phyloP scores from a whole-genome alignment of 139 green algal genomes.

The Marvania coccoides region DNA sequence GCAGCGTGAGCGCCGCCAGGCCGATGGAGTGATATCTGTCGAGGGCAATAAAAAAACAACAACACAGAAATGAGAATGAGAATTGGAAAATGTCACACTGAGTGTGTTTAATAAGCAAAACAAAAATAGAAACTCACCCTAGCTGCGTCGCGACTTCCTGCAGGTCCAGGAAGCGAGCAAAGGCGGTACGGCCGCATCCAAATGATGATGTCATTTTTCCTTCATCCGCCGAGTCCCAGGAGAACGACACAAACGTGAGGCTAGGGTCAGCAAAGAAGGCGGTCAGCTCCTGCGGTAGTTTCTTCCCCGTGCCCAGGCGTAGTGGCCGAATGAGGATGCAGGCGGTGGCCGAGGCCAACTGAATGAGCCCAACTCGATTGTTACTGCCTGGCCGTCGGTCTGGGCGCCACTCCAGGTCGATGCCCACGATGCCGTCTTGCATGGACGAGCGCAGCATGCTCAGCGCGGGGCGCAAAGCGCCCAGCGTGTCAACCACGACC shows the following conservation, averaged over 20 bases:
- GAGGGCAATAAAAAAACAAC: no score
- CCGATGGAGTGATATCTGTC: no score
- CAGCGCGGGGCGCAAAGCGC: constrained; percentile 10
- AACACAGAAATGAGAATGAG: no score
- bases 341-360: constrained; percentile 10
- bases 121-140: no score
- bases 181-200: constrained; percentile 1
- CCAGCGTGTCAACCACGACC: neutral
- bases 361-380: constrained; percentile 24
- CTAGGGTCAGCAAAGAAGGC: constrained; percentile 18
- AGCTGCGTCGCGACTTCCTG: constrained; percentile 6
- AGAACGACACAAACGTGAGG: constrained; percentile 23
- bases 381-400: constrained; percentile 4
- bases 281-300: constrained; percentile 12
- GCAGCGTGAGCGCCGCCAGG: constrained; percentile 14
- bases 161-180: constrained; percentile 21
- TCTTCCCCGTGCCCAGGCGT: neutral
- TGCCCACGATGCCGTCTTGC: constrained; percentile 17
- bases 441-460: constrained; percentile 13
- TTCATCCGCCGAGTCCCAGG: constrained; percentile 25
- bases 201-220: constrained; percentile 27
- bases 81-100: no score
- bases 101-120: no score
- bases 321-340: constrained; percentile 19
- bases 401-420: constrained; percentile 33